phyloP scores from a whole-genome alignment of 1,139 yeast genomes.

The Geotrichum klebahnii region DNA sequence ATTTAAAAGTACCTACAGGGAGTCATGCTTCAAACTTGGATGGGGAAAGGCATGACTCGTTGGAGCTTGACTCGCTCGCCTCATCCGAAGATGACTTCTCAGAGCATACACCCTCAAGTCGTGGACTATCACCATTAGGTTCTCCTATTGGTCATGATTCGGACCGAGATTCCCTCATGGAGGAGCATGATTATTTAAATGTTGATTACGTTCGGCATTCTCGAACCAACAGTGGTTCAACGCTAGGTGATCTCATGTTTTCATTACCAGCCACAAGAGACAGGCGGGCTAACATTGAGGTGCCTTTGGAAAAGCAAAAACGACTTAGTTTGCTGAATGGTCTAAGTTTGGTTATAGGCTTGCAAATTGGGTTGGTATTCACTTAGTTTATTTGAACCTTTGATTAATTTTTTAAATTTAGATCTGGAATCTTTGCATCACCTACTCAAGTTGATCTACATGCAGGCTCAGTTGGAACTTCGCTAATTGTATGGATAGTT shows the following conservation, averaged over 20 bases:
- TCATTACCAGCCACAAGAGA: constrained; percentile 35
- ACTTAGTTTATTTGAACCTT: not conserved
- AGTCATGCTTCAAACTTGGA: not conserved
- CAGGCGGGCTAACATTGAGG: constrained; percentile 25
- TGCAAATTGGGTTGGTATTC: constrained; percentile 39
- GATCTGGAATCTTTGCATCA: constrained; percentile 44
- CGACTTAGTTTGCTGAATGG: constrained; percentile 40
- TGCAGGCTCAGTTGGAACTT: constrained; percentile 42
- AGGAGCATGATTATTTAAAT: constrained; percentile 19
- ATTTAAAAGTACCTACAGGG: constrained; percentile 12
- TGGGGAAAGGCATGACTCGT: constrained; percentile 29
- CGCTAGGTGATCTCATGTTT: constrained; percentile 35
- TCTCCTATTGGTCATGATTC: constrained; percentile 20
- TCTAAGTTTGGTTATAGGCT: constrained; percentile 42
- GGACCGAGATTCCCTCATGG: constrained; percentile 12
- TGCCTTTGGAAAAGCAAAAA: constrained; percentile 38
- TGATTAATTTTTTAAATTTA: constrained; percentile 21
- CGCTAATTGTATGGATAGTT: constrained; percentile 41
- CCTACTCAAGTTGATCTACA: constrained; percentile 41
- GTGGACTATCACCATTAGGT: constrained; percentile 30
- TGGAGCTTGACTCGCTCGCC: constrained; percentile 40
- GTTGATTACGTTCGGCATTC: constrained; percentile 8
- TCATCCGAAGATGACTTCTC: constrained; percentile 32
- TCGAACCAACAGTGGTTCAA: constrained; percentile 31
- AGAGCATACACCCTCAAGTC: constrained; percentile 26